Base-by-base conservation (phyloP, 768 basidiomycete genomes). In the Amanita polypyramis region DNA sequence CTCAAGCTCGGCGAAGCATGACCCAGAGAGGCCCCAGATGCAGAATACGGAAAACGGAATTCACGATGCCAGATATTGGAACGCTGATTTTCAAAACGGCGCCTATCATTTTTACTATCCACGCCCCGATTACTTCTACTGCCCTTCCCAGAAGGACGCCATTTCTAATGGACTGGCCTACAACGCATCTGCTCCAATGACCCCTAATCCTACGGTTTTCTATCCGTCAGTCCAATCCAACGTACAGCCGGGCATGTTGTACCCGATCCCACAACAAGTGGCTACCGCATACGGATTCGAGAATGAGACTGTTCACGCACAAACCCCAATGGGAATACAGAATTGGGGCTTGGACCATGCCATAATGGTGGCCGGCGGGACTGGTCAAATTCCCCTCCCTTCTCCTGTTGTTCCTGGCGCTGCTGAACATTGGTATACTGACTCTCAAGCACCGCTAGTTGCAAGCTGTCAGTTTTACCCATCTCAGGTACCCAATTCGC, bases 341-440 rank as follows among this genome's bases (percentile, higher is more conserved):
- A 58, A 56, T 41, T 55, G 62, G 58, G 38, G 56, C 34, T 62
- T 63, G 34, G 63, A 64, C 38, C 58, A 59, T 36, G 53, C 59
- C 11, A 58, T 62, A 54, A 55, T 56, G 47, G 40, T 55, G 8
- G 45, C 50, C 20, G 47, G 19, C 10, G 39, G 17, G 14, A n/a
- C n/a, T 32, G 39, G 47, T 27, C 30, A 21, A 5, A 5, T 33
- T 23, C 46, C 51, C 37, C 37, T 42, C 19, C 42, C 49, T 23
- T 27, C 47, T 19, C 14, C 47, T 10, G 47, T 55, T 29, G 52
- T 53, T 1, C 21, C 45, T 32, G 56, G 56, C 53, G 47, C 37
- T 53, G 27, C 55, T 27, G 53, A 58, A 17, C 14, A 51, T 34
- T 49, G 47, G 39, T 49, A 42, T 38, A 11, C 39, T 1, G 47